Percentiles rank a stretch among this genome's conserved stretches.
phyloP scores from a whole-genome alignment of 2,329 filamentous ascomycete species.

The Incumbomyces delicatus region DNA sequence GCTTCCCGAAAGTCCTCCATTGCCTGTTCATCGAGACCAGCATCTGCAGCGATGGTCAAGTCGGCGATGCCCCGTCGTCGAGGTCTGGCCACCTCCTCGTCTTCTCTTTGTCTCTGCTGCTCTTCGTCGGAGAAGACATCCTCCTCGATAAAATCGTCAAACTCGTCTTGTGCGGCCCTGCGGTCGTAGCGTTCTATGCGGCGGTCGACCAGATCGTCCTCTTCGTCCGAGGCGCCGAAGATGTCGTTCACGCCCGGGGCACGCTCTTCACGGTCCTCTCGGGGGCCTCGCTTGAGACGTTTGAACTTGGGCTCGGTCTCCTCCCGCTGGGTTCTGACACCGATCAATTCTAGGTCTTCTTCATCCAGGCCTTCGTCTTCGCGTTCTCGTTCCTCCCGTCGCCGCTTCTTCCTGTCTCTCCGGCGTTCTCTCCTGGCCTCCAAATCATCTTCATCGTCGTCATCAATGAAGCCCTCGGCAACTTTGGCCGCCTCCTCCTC shows the following conservation, averaged over 20 bases:
- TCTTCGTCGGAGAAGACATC: conserved; percentile 85
- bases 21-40: conserved; percentile 81
- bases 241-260: conserved; percentile 77
- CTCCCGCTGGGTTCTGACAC: conserved; percentile 53
- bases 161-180: conserved; percentile 62
- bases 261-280: conserved; percentile 57
- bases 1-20: conserved; percentile 94
- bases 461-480: conserved; percentile 90
- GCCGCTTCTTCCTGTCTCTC: conserved; percentile 65
- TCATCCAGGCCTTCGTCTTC: conserved; percentile 82
- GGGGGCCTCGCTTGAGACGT: conserved; percentile 83
- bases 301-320: conserved; percentile 73
- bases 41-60: conserved; percentile 62
- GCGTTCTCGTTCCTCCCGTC: conserved; percentile 64
- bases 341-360: conserved; percentile 91
- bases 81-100: conserved; percentile 71
- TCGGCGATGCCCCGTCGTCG: conserved; percentile 59
- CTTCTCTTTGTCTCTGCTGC: conserved; percentile 64
- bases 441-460: conserved; percentile 72
- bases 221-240: conserved; percentile 89
- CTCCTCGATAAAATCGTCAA: conserved; percentile 94
- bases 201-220: conserved; percentile 45
- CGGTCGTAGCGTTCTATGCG: conserved; percentile 35
- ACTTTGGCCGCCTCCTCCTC: conserved; percentile 80
- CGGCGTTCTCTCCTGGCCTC: conserved; percentile 53